Percentiles rank a stretch among this genome's conserved stretches.
Evolutionary conservation across 1,284 basidiomycete genomes (phyloP).

Genomic region (Chalciporus sp.): DNA sequence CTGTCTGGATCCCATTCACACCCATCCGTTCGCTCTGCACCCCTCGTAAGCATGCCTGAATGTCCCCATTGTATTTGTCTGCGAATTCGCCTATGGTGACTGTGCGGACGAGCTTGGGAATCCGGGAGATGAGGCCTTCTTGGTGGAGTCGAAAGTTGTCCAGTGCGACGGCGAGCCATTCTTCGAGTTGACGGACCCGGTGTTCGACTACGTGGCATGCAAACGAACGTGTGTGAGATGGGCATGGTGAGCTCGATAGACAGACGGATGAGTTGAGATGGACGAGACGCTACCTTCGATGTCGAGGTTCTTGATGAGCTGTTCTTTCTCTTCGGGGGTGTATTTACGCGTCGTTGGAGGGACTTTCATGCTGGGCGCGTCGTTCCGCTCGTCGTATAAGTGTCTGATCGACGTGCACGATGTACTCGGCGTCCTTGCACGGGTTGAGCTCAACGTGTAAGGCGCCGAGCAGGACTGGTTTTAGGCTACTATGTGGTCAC

Average conservation of each 20-base stretch:
- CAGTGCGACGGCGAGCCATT: conserved; percentile 69
- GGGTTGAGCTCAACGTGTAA: neutral
- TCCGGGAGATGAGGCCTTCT: conserved; percentile 70
- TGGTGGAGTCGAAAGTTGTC: conserved; percentile 71
- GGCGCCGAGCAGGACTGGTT: neutral
- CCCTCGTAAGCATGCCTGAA: conserved; percentile 66
- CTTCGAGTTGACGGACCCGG: conserved; percentile 66
- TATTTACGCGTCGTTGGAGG: conserved; percentile 38
- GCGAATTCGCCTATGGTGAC: conserved; percentile 77
- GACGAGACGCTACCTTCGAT: conserved; percentile 59
- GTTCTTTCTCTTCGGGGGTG: conserved; percentile 66
- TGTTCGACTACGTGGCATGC: conserved; percentile 55
- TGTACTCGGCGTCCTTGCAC: neutral
- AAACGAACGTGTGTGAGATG: neutral
- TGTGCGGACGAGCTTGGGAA: conserved; percentile 70
- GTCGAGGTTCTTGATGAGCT: conserved; percentile 74
- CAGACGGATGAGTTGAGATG: conserved; percentile 5
- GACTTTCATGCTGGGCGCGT: neutral
- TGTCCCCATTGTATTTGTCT: conserved; percentile 73
- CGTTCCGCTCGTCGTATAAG: neutral
- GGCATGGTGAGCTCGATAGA: too few relatives aligned
- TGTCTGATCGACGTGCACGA: neutral
- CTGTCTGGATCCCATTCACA: conserved; percentile 40
- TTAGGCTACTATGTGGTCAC: neutral
- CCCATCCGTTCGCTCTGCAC: conserved; percentile 60